These are phyloP conservation scores for Ophiosphaerella herpotricha DNA, from an alignment of 2,329 filamentous ascomycete genomes.

Conservation along the genomic window DNA sequence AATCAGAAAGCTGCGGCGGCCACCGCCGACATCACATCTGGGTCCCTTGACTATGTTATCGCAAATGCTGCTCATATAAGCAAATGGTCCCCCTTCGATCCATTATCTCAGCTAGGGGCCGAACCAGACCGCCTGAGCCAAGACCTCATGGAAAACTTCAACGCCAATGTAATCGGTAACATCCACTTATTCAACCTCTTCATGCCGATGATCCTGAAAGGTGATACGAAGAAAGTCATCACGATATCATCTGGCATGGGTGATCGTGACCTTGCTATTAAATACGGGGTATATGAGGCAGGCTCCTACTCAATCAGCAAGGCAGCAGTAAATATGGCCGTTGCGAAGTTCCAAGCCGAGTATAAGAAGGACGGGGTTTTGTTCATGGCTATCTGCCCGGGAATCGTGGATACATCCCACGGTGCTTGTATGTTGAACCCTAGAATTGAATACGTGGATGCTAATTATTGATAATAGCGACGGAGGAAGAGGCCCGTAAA, in stretches of 20 bases:
- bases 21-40: slow-evolving; percentile 40
- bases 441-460: not conserved
- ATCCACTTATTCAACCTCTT: slow-evolving; percentile 46
- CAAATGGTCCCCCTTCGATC: slow-evolving; percentile 1
- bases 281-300: slow-evolving; percentile 21
- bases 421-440: slow-evolving; percentile 7
- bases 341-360: slow-evolving; percentile 49
- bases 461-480: not conserved
- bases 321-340: slow-evolving; percentile 47
- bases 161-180: slow-evolving; percentile 38
- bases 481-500: slow-evolving; percentile 1
- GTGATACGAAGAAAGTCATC: slow-evolving; percentile 49
- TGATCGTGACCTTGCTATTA: slow-evolving; percentile 34
- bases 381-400: slow-evolving; percentile 28
- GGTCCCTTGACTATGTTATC: slow-evolving; percentile 49
- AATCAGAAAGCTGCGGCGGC: slow-evolving; percentile 33
- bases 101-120: slow-evolving; percentile 13
- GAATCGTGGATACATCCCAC: slow-evolving; percentile 21
- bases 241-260: slow-evolving; percentile 47
- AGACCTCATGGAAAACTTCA: slow-evolving; percentile 20
- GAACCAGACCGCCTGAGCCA: slow-evolving; percentile 6
- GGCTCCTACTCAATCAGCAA: slow-evolving; percentile 48
- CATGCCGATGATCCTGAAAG: slow-evolving; percentile 48
- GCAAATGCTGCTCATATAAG: slow-evolving; percentile 45
- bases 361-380: slow-evolving; percentile 26